Evolutionary conservation across 768 basidiomycete species (phyloP), one percentile per base, ranked within the genome.

Genomic region (Termitomyces sp.): DNA sequence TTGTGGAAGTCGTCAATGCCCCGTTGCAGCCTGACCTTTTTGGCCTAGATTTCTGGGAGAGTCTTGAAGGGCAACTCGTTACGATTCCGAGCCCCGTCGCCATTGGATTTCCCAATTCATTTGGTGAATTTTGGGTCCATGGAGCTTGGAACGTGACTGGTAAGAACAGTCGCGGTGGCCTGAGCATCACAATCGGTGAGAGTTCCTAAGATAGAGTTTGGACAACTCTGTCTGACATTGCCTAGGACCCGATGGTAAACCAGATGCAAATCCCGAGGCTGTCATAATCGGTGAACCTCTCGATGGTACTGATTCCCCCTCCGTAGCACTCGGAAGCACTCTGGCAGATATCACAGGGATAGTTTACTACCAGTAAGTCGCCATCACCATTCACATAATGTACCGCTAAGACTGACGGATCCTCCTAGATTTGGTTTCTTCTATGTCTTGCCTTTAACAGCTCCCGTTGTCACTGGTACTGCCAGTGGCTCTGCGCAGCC

Each of bases 11-110:
- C 1, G 71, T 75, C 5, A 81, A 86, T 60, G 70, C 76, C 7
- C 74, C 75, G 5, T 66, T 85, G 39, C 74, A 77, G 52, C 83
- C 83, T 2, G 73, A 78, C 28, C 68, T 72, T 45, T 85, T 73
- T 57, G 85, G 84, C 7, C 65, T 85, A 34, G 84, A 86, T 64
- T 86, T 87, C 64, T 87, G 84, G 83, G 77, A 82, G 64, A 83
- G 81, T 63, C 73, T 87, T 10, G 80, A 83, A 58, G 83, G 83
- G 2, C 78, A 81, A 62, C 70, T 86, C 3, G 83, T 87, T 24
- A 77, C 76, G 0, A 72, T 85, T 24, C 78, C 74, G 4, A 72
- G 68, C 4, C 83, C 85, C 2, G 67, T 72, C 5, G 75, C 80
- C 4, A 63, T 79, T 5, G 71, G 76, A 56, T 85, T 84, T 64